Evolutionary conservation across 148 eudicot species (phyloP), one percentile per base, ranked within the genome.

Genomic region (Rhododendron griersonianum): DNA sequence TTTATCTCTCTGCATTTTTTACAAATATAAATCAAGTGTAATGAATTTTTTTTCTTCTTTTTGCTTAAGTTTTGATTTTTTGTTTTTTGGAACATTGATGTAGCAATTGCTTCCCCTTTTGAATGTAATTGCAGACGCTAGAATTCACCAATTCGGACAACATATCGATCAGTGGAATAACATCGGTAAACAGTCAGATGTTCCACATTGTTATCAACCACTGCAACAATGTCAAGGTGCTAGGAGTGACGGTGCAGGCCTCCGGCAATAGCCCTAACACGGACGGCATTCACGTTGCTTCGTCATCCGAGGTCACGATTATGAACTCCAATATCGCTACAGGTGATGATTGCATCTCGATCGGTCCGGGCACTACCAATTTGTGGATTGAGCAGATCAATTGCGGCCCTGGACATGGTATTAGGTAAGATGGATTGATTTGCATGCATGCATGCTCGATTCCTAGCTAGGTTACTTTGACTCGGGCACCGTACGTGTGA

Each of bases 361-460:
- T 93, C 0, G 95, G 95, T 1, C 91, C 94, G 0, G 97, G 95
- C 7, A 83, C 94, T 11, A 18, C 83, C 33, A 86, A 90, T 35
- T 69, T 91, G 50, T 90, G 85, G 87, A 91, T 92, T 16, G 89
- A 90, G 15, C 89, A 86, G 18, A 75, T 92, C 3, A 77, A 55
- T 7, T 91, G 94, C 59, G 93, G 94, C 11, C 93, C 94, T 9
- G 94, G 94, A 50, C 94, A 92, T 37, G 94, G 94, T 25, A 86
- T 92, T 51, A 91, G 94, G 94, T 90, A 90, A 65, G 19, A 15
- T 47, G 53, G 19, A 15, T 45, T 8, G 14, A 13, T 6, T 53
- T 30, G 7, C 15, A 15, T 2, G 13, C 33, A 30, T 18, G 14
- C 51, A 18, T 11, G 4, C 14, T 80, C 53, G 0, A 57, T 18